Evolutionary conservation across 306 rosid species (phyloP), one percentile per base, ranked within the genome.

Genomic region (Malus asiatica): DNA sequence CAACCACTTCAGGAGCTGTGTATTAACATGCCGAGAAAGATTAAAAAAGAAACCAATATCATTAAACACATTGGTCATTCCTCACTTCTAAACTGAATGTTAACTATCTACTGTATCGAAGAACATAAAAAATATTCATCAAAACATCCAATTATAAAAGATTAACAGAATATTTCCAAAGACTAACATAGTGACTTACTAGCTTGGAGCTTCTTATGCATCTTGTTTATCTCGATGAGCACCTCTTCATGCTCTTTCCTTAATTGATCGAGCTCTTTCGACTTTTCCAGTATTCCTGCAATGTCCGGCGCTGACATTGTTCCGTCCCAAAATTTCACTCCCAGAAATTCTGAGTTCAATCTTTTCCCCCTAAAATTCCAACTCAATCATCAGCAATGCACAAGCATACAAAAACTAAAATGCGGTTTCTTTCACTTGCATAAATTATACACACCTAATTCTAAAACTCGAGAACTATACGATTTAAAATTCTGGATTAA

Each of bases 1-100:
- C 99, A 81, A 95, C 99, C 83, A 92, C 74, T 83, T 92, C 97
- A 27, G 99, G 99, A 88, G 92, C 99, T 92, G 86, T 89, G 86
- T 73, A 81, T 30, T 4, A 8, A 66, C 68, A 77, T 33, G 46
- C 66, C 79, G 65, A 27, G 19, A 42, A 40, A 27, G 52, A 64
- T 48, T 52, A 52, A 59, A 78, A 53, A 75, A 58, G 44, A 76
- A 73, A 66, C 59, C 71, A 79, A 69, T 60, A 64, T 63, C 8
- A 32, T 32, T 16, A 32, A 63, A 30, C 23, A 18, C 11, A 30
- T 32, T 65, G 42, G 46, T 65, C 29, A 33, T 65, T 65, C 70
- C 8, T 8, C 46, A 4, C 23, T 48, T n/a, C 57, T 40, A 68
- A 68, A 11, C 16, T 27, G 20, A 18, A 11, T 59, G n/a, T 8